Evolutionary conservation across 2,329 filamentous ascomycete species (phyloP).

Genomic region (Monilinia vaccinii-corymbosi): DNA sequence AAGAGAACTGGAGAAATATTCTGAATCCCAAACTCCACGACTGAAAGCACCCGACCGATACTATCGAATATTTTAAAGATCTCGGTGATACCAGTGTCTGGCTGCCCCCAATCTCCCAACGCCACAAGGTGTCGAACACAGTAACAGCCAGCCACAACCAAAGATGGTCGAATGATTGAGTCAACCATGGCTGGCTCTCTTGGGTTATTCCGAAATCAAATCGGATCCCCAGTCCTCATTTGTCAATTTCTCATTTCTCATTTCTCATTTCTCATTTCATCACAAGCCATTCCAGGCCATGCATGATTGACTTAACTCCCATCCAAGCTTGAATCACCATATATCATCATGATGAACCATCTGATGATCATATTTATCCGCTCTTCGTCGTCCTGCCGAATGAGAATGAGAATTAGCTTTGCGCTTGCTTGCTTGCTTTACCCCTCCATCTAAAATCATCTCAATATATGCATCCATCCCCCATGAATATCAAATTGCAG

Average conservation of each 20-base stretch:
- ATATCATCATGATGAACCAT: not conserved
- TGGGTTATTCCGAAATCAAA: rapidly evolving
- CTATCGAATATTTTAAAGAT: not conserved
- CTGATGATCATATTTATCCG: slow-evolving; percentile 4
- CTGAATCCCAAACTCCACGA: not conserved
- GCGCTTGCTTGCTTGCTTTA: rapidly evolving
- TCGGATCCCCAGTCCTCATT: not conserved
- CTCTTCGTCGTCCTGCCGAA: not conserved
- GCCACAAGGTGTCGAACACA: not conserved
- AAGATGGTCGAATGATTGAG: not conserved
- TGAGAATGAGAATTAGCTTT: not conserved
- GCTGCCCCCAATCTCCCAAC: not conserved
- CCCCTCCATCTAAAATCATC: too few relatives aligned
- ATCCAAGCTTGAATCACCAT: not conserved
- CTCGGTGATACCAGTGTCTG: not conserved
- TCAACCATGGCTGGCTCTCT: not conserved
- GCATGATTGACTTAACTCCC: too few relatives aligned
- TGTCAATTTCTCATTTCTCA: too few relatives aligned
- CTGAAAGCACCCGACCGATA: not conserved
- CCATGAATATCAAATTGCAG: too few relatives aligned
- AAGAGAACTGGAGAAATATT: too few relatives aligned
- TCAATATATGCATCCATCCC: too few relatives aligned
- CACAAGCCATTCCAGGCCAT: not conserved
- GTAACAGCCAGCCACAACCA: not conserved
- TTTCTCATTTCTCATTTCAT: not conserved